Conservation (phyloP, 768 basidiomycete species). For the Lactifluus pinguis region DNA sequence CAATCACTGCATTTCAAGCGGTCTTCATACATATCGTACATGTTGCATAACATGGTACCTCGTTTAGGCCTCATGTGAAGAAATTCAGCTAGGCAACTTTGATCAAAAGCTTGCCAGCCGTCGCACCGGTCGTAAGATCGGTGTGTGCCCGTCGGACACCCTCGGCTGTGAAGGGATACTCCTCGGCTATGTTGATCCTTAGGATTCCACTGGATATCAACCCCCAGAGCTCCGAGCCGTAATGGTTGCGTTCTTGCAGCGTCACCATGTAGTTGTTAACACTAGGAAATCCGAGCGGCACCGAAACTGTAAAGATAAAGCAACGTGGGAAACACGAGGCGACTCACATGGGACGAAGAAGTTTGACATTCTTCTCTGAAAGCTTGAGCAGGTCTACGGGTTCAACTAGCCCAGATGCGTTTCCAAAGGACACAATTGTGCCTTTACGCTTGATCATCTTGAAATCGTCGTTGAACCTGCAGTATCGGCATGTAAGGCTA, state of each 20-base stretch:
- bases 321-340: background rate
- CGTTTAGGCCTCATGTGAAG: slow-evolving; percentile 35
- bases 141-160: slow-evolving; percentile 68
- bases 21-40: slow-evolving; percentile 24
- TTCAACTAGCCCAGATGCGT: slow-evolving; percentile 79
- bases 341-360: slow-evolving; percentile 66
- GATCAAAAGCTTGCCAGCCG: slow-evolving; percentile 79
- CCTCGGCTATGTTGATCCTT: slow-evolving; percentile 59
- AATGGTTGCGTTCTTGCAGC: slow-evolving; percentile 59
- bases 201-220: slow-evolving; percentile 50
- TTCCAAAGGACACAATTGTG: slow-evolving; percentile 84
- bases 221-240: slow-evolving; percentile 55
- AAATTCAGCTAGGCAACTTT: slow-evolving; percentile 36
- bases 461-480: slow-evolving; percentile 74
- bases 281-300: slow-evolving; percentile 30
- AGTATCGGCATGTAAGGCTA: background rate
- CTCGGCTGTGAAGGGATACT: slow-evolving; percentile 79
- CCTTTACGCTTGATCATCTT: slow-evolving; percentile 78
- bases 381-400: slow-evolving; percentile 71
- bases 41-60: slow-evolving; percentile 38
- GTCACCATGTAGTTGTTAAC: slow-evolving; percentile 66
- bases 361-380: slow-evolving; percentile 70
- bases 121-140: slow-evolving; percentile 70
- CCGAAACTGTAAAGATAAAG: background rate
- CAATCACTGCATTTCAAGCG: slow-evolving; percentile 6